Conservation (phyloP, 257 asterid species). For the Nicotiana tomentosiformis region DNA sequence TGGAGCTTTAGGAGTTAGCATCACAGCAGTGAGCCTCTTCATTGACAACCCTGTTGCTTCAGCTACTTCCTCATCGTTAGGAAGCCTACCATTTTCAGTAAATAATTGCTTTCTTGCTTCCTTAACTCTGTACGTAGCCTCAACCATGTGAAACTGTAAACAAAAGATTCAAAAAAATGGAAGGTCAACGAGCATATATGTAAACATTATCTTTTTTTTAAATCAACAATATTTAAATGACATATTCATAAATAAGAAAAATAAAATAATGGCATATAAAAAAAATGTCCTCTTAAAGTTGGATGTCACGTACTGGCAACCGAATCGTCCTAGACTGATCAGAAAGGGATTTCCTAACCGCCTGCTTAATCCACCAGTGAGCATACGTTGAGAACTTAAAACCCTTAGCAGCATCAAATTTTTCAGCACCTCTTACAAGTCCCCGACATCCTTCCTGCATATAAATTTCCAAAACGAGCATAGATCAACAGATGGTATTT, state of each 20-base stretch:
- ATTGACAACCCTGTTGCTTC: conserved; percentile 79
- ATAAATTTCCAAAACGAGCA: conserved; percentile 12
- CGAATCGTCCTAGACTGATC: conserved; percentile 64
- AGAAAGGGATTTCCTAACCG: conserved; percentile 65
- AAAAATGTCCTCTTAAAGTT: neutral
- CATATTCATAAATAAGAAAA: neutral
- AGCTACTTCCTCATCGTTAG: conserved; percentile 72
- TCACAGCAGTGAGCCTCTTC: conserved; percentile 78
- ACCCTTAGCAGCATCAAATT: conserved; percentile 90
- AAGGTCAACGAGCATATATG: neutral
- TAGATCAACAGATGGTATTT: conserved; percentile 3
- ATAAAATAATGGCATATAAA: too few species aligned
- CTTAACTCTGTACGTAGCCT: conserved; percentile 84
- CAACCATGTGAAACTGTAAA: conserved; percentile 83
- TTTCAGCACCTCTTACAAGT: conserved; percentile 86
- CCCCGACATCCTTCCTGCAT: conserved; percentile 98
- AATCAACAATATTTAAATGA: neutral
- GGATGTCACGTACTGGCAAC: conserved; percentile 45
- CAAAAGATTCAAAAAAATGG: neutral
- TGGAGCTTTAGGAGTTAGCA: conserved; percentile 85
- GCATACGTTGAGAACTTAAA: conserved; percentile 94
- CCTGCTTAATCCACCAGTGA: conserved; percentile 99
- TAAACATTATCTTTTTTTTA: neutral
- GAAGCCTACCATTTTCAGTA: conserved; percentile 62
- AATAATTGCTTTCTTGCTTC: conserved; percentile 81